These are phyloP conservation scores for Microbotryum saponariae DNA, from an alignment of 1,284 basidiomycete genomes.

Conservation along the genomic window DNA sequence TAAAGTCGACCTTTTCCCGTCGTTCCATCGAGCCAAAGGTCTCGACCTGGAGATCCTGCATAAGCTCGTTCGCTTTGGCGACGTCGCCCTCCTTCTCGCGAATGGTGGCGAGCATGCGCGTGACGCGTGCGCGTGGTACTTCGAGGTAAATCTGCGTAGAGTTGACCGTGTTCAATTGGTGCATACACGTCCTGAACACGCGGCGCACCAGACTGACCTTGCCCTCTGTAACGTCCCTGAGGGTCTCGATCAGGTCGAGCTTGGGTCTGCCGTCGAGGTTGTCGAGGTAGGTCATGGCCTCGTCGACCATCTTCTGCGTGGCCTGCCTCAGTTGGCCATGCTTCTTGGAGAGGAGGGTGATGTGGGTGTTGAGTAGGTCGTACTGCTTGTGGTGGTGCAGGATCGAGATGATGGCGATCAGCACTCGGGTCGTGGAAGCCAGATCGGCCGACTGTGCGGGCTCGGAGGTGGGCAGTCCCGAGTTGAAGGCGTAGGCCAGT, in stretches of 20 bases:
- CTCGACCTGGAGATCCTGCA: slow-evolving; percentile 94
- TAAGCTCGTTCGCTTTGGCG: slow-evolving; percentile 69
- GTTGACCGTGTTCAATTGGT: not conserved
- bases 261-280: slow-evolving; percentile 66
- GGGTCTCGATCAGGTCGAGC: slow-evolving; percentile 78
- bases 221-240: slow-evolving; percentile 88
- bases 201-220: slow-evolving; percentile 55
- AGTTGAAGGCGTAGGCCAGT: too few species aligned
- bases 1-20: slow-evolving; percentile 95
- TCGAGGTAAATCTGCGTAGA: slow-evolving; percentile 83
- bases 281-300: slow-evolving; percentile 68
- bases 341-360: slow-evolving; percentile 78
- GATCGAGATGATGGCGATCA: slow-evolving; percentile 62
- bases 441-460: slow-evolving; percentile 74
- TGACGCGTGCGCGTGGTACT: slow-evolving; percentile 89
- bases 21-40: slow-evolving; percentile 98
- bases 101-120: slow-evolving; percentile 70
- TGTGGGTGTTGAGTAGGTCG: slow-evolving; percentile 61
- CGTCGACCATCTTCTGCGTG: slow-evolving; percentile 83
- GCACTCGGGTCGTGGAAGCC: slow-evolving; percentile 76
- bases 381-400: slow-evolving; percentile 66
- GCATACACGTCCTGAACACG: not conserved
- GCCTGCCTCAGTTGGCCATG: slow-evolving; percentile 93
- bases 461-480: too few species aligned
- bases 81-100: slow-evolving; percentile 65